A percentile compares a stretch with the other conserved stretches of the same genome.
These are phyloP conservation scores for Liquidambar formosana DNA, from an alignment of 164 flowering plant species.

Conservation along the genomic window DNA sequence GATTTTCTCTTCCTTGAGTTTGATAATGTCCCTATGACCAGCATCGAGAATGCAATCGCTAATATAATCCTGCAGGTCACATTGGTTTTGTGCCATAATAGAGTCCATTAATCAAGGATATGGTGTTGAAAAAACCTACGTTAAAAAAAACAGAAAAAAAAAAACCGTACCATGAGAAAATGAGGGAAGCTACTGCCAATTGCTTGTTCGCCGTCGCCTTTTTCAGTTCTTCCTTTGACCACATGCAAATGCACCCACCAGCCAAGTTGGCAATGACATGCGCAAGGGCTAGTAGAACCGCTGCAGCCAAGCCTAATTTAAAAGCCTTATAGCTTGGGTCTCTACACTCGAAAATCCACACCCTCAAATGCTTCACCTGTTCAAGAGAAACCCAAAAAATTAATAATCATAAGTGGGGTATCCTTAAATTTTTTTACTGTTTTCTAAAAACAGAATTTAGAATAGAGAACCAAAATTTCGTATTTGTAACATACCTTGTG, in stretches of 20 bases:
- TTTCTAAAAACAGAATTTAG: not conserved
- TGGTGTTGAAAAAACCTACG: too few species aligned
- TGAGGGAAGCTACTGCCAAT: constrained; percentile 45
- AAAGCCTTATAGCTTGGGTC: constrained; percentile 57
- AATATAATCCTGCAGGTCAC: constrained; percentile 34
- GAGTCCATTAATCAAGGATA: too few species aligned
- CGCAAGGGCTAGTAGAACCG: constrained; percentile 39
- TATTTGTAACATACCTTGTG: constrained; percentile 72
- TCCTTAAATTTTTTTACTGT: not conserved
- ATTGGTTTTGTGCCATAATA: too few species aligned
- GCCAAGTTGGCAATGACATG: constrained; percentile 44
- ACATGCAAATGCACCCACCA: constrained; percentile 54
- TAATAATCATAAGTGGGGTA: not conserved
- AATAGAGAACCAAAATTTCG: too few species aligned
- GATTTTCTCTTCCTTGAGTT: constrained; percentile 41
- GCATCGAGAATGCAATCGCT: constrained; percentile 42
- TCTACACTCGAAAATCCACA: constrained; percentile 58
- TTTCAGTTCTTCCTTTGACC: constrained; percentile 35
- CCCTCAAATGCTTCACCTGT: constrained; percentile 44
- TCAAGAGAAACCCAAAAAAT: not conserved
- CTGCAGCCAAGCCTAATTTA: constrained; percentile 58
- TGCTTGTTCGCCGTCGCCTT: constrained; percentile 52
- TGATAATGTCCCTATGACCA: constrained; percentile 36
- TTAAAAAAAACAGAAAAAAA: too few species aligned
- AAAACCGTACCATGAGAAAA: constrained; percentile 48